A percentile compares a stretch with the other conserved stretches of the same genome.
Conservation (phyloP, 805 yeast species). For the Metschnikowia peoriensis region DNA sequence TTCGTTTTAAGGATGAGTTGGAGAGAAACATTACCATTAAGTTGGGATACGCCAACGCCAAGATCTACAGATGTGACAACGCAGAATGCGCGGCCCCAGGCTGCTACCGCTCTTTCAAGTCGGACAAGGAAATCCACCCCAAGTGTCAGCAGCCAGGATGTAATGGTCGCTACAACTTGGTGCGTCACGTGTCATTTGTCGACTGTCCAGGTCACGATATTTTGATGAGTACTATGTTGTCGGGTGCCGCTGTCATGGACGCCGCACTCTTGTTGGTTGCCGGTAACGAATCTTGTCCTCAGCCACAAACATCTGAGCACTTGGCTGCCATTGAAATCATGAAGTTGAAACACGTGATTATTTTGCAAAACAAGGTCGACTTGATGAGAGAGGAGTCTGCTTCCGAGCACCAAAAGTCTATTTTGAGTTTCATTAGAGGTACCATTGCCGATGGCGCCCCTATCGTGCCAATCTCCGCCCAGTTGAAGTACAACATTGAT, state of each 20-base stretch:
- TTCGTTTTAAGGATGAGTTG: constrained; percentile 96
- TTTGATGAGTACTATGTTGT: constrained; percentile 99
- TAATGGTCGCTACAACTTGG: constrained; percentile 80
- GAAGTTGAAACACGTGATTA: constrained; percentile 95
- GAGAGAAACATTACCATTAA: constrained; percentile 99
- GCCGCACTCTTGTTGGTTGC: constrained; percentile 96
- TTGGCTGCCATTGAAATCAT: constrained; percentile 99
- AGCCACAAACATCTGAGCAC: constrained; percentile 99
- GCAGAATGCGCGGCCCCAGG: constrained; percentile 88
- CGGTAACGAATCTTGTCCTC: constrained; percentile 99
- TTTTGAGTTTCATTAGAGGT: constrained; percentile 89
- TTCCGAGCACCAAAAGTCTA: constrained; percentile 90
- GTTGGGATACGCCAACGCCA: constrained; percentile 98
- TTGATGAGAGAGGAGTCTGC: constrained; percentile 97
- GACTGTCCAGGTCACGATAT: constrained; percentile 99
- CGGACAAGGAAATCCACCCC: constrained; percentile 93
- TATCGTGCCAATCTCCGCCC: constrained; percentile 97
- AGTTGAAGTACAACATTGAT: constrained; percentile 95
- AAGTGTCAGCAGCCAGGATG: constrained; percentile 87
- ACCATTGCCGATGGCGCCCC: constrained; percentile 99
- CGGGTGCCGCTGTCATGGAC: constrained; percentile 99
- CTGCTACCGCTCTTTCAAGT: constrained; percentile 90
- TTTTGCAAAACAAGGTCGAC: constrained; percentile 97
- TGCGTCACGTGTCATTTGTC: constrained; percentile 96
- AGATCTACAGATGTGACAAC: constrained; percentile 90